Percentiles rank a stretch among this genome's conserved stretches.
Conservation (phyloP, 371 early-diverging fungal species). For the Apophysomyces trapeziformis region DNA sequence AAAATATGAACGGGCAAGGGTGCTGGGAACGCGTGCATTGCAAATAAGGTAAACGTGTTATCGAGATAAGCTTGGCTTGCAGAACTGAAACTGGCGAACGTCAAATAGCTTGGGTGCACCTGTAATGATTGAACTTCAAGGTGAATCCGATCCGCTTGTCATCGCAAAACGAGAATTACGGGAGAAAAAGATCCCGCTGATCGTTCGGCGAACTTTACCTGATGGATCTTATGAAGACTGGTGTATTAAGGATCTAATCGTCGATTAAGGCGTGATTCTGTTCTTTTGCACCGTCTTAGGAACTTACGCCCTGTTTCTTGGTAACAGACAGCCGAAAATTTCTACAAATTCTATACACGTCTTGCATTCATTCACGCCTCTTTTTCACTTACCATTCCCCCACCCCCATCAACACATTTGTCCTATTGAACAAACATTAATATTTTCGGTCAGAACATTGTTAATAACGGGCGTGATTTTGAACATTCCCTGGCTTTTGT, state of each 20-base stretch:
- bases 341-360: no score
- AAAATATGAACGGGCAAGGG: slow-evolving; percentile 97
- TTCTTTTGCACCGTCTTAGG: background rate
- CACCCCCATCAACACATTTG: no score
- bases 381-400: no score
- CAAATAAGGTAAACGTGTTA: slow-evolving; percentile 63
- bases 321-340: no score
- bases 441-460: no score
- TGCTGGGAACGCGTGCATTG: slow-evolving; percentile 89
- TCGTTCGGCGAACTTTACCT: slow-evolving; percentile 93
- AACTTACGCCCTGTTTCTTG: no score
- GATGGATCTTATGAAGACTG: slow-evolving; percentile 97
- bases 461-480: no score
- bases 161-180: slow-evolving; percentile 97
- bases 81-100: background rate
- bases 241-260: slow-evolving; percentile 90
- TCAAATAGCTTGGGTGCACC: slow-evolving; percentile 87
- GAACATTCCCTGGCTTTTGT: no score
- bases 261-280: slow-evolving; percentile 22
- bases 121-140: slow-evolving; percentile 94
- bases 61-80: no score
- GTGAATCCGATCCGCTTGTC: slow-evolving; percentile 93
- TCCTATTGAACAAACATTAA: no score
- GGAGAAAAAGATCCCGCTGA: slow-evolving; percentile 93
- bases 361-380: no score